Evolutionary conservation across 129 eudicot genomes (phyloP), one percentile per base, ranked within the genome.

Genomic region (Deinandra increscens): DNA sequence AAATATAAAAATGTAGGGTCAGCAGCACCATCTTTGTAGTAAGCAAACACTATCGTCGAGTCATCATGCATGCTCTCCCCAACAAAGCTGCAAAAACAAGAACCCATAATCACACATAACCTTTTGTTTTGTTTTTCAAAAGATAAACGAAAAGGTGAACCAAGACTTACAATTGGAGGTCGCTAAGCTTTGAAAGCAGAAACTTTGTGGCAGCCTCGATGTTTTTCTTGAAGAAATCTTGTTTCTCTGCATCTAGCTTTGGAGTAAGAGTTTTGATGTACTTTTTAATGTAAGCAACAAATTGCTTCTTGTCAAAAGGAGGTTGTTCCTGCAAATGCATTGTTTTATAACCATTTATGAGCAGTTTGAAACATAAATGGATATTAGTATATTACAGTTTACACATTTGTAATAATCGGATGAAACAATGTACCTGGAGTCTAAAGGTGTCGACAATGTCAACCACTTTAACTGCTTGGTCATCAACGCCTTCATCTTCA

Each of bases 401-500:
- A n/a, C n/a, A n/a, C n/a, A n/a, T n/a, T n/a, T n/a, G n/a, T n/a
- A n/a, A 77, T 44, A 41, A 56, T 54, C 19, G 3, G 34, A 48
- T 38, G 6, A 45, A 20, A 29, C 15, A 55, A 14, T 66, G 18
- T 58, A 84, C 94, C 87, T 88, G 96, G 39, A 88, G 91, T 66
- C 96, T 83, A 60, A 88, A 88, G 20, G 96, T 88, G 64, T 88
- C 91, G 68, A 88, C 91, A 36, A 88, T 83, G 72, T 88, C 95
- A 6, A 88, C 95, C 20, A 88, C 91, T 75, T 83, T 88, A 13
- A 78, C 85, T 20, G 91, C 81, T 79, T 85, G 89, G 54, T 88
- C 91, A 62, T 85, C 88, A 44, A 81, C 86, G 39, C 83, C 86
- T 59, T 84, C 91, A 36, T 87, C 88, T 0, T 82, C 91, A 0